Base-by-base conservation (phyloP, 2,329 filamentous ascomycete species). In the Dothideomycetidae sp. region DNA sequence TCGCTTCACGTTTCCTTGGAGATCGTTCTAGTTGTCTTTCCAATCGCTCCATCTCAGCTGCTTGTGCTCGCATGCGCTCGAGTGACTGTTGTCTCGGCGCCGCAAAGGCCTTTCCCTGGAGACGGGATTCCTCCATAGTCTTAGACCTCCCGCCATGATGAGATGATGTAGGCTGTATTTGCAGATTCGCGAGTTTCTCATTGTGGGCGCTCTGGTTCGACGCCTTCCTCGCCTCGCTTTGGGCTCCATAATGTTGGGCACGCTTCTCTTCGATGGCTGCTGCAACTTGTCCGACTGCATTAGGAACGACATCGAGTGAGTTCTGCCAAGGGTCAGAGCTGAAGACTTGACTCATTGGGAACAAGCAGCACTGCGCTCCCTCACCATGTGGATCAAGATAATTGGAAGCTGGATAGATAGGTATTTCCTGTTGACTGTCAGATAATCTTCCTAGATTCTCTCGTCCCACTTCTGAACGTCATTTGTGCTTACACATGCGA, bases 251-350 rank as follows among this genome's bases (percentile, higher is more conserved):
- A 21, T 40, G 44, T 31, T 47, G 43, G 17, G 40, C 43, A 28
- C 44, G 52, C 47, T 68, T 69, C 42, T 69, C 64, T 49, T 70
- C 66, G 15, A 70, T 68, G 3, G 67, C 66, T 16, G 66, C 64
- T 18, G 68, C 66, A 2, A 71, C 68, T 51, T 70, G 67, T 4
- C 66, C 67, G 5, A 67, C 63, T 1, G 63, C 65, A 39, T 71
- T 71, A 12, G 68, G 68, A 5, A 70, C 58, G 5, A 71, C 65
- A 39, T 72, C 68, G 30, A 72, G 57, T 1, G 68, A 70, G 43
- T 70, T 71, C 57, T 61, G 13, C 3, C n/a, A n/a, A n/a, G n/a
- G n/a, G n/a, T n/a, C n/a, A n/a, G n/a, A n/a, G n/a, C n/a, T n/a
- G n/a, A n/a, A n/a, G n/a, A n/a, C n/a, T n/a, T n/a, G n/a, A n/a